phyloP scores from a whole-genome alignment of 176 grass and related monocot genomes.

The Cymbopogon citratus region DNA sequence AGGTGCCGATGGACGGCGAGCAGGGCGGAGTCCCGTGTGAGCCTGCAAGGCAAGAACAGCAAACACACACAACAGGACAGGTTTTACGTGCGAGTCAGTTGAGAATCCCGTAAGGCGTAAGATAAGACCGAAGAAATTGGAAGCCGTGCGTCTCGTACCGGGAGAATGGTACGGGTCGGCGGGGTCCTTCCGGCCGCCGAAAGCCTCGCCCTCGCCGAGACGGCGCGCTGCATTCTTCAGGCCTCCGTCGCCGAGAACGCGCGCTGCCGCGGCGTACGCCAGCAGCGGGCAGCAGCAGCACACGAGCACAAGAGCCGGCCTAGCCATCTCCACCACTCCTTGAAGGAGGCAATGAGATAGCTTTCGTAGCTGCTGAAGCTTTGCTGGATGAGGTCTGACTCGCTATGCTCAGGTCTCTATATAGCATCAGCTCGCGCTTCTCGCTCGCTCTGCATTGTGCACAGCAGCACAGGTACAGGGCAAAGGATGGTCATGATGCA shows the following conservation, averaged over 20 bases:
- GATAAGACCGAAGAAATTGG: neutral
- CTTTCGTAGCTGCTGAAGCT: neutral
- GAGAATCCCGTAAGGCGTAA: neutral
- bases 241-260: neutral
- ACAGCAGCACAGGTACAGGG: too few relatives aligned
- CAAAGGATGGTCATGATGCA: neutral
- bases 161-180: conserved; percentile 8
- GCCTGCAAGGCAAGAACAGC: neutral
- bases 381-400: neutral
- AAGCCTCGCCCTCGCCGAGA: neutral
- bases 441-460: neutral
- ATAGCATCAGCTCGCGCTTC: neutral
- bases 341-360: neutral
- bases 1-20: conserved; percentile 5
- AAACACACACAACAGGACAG: neutral
- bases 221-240: conserved; percentile 28
- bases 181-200: conserved; percentile 30
- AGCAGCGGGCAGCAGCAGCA: conserved; percentile 32
- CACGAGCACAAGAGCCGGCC: neutral
- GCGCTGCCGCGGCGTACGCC: neutral
- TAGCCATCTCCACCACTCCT: conserved; percentile 9
- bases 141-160: neutral
- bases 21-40: neutral
- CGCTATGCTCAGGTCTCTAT: neutral
- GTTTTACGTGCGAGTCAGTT: neutral